Evolutionary conservation across 1,284 basidiomycete genomes (phyloP).

Genomic region (Leccinum pallidistipes): DNA sequence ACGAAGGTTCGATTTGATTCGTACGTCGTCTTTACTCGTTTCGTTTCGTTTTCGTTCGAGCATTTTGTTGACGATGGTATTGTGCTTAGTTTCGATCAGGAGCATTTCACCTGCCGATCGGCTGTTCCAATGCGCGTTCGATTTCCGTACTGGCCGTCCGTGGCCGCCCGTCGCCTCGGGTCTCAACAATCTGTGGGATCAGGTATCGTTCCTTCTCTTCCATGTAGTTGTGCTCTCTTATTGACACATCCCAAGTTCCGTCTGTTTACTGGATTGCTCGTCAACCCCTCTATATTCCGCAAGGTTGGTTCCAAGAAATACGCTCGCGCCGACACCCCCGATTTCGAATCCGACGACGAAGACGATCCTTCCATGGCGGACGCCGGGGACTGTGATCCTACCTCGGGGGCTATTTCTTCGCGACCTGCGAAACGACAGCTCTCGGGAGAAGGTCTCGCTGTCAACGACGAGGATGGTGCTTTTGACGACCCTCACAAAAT

Average conservation of each 20-base stretch:
- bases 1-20: slow-evolving; percentile 38
- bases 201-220: slow-evolving; percentile 38
- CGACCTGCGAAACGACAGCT: slow-evolving; percentile 26
- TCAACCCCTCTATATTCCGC: slow-evolving; percentile 37
- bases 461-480: slow-evolving; percentile 35
- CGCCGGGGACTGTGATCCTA: not conserved
- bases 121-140: slow-evolving; percentile 51
- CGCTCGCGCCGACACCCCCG: slow-evolving; percentile 28
- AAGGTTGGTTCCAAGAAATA: slow-evolving; percentile 30
- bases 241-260: slow-evolving; percentile 44
- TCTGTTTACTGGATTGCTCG: slow-evolving; percentile 54
- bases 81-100: slow-evolving; percentile 32
- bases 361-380: slow-evolving; percentile 17
- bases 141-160: slow-evolving; percentile 54
- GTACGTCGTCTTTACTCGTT: slow-evolving; percentile 38
- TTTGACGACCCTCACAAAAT: slow-evolving; percentile 36
- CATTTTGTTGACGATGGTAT: not conserved
- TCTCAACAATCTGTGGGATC: slow-evolving; percentile 57
- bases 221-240: not conserved
- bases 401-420: slow-evolving; percentile 1
- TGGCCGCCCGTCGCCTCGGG: slow-evolving; percentile 49
- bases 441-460: slow-evolving; percentile 7
- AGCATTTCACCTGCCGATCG: slow-evolving; percentile 47
- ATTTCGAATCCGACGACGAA: slow-evolving; percentile 30
- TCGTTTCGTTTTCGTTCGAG: not conserved